These are phyloP conservation scores for Apiotrichum gracile DNA, from an alignment of 1,284 basidiomycete genomes.

Conservation along the genomic window DNA sequence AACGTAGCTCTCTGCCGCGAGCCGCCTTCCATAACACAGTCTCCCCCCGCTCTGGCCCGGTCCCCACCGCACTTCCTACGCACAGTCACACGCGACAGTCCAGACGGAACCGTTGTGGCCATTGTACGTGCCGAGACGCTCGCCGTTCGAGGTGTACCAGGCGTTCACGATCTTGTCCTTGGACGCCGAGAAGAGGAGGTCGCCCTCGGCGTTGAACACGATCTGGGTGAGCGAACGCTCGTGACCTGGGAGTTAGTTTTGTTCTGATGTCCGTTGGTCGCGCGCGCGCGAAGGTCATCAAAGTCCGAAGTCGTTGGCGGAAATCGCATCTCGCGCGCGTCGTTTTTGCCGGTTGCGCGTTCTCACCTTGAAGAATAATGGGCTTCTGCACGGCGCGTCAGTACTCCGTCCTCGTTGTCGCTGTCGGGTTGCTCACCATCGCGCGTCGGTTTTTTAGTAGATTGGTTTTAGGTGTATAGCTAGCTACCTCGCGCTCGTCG, in stretches of 20 bases:
- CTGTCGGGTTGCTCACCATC: conserved; percentile 9
- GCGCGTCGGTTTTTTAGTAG: background rate
- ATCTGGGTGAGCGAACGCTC: conserved; percentile 97
- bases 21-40: no score
- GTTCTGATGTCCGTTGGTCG: background rate
- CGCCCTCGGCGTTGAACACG: conserved; percentile 93
- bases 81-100: conserved; percentile 93
- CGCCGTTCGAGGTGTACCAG: conserved; percentile 98
- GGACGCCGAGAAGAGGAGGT: conserved; percentile 90
- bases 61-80: conserved; percentile 46
- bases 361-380: conserved; percentile 45
- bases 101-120: conserved; percentile 96
- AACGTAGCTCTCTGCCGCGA: background rate
- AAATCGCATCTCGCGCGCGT: background rate
- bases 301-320: background rate
- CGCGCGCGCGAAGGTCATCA: background rate
- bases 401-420: background rate
- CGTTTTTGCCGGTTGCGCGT: background rate
- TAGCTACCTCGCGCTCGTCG: background rate
- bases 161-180: conserved; percentile 95
- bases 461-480: background rate
- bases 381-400: conserved; percentile 39
- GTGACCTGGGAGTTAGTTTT: conserved; percentile 60
- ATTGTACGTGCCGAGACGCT: conserved; percentile 92
- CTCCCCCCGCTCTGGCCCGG: no score